Percentiles rank a stretch among this genome's conserved stretches.
These are phyloP conservation scores for Pouteria campechiana DNA, from an alignment of 179 eudicot species.

Conservation along the genomic window DNA sequence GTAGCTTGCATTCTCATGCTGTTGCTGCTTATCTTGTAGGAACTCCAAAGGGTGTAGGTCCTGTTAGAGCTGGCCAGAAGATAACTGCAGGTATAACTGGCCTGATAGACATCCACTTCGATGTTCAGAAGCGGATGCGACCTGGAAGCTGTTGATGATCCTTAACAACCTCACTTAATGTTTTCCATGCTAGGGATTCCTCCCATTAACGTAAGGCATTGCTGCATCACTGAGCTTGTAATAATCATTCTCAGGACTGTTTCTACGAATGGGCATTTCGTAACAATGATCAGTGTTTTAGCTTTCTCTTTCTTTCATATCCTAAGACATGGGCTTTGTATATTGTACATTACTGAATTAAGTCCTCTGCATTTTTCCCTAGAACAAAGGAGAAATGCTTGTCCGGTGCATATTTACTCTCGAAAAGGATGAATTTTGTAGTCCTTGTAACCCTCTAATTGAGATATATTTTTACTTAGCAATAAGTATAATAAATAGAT, in stretches of 20 bases:
- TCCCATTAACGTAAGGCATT: too few relatives aligned
- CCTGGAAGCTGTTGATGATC: constrained; percentile 21
- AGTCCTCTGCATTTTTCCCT: too few relatives aligned
- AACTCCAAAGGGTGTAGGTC: constrained; percentile 90
- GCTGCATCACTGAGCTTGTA: background rate
- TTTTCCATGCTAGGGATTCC: too few relatives aligned
- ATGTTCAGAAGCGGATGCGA: constrained; percentile 38
- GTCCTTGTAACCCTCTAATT: too few relatives aligned
- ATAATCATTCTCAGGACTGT: background rate
- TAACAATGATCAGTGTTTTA: background rate
- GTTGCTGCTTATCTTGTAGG: constrained; percentile 31
- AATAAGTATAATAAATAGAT: too few relatives aligned
- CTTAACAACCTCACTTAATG: too few relatives aligned
- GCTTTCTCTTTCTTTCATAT: background rate
- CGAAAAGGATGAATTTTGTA: too few relatives aligned
- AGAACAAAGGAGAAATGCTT: too few relatives aligned
- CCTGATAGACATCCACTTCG: constrained; percentile 57
- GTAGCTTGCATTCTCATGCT: too few relatives aligned
- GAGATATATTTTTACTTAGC: too few relatives aligned
- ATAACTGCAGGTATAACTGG: constrained; percentile 90
- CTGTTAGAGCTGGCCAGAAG: constrained; percentile 82
- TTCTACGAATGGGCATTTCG: background rate
- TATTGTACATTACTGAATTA: too few relatives aligned
- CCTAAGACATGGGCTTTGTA: background rate
- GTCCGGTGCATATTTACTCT: too few relatives aligned